Evolutionary conservation across 2,329 filamentous ascomycete species (phyloP).

Genomic region (Sporothrix brasiliensis): DNA sequence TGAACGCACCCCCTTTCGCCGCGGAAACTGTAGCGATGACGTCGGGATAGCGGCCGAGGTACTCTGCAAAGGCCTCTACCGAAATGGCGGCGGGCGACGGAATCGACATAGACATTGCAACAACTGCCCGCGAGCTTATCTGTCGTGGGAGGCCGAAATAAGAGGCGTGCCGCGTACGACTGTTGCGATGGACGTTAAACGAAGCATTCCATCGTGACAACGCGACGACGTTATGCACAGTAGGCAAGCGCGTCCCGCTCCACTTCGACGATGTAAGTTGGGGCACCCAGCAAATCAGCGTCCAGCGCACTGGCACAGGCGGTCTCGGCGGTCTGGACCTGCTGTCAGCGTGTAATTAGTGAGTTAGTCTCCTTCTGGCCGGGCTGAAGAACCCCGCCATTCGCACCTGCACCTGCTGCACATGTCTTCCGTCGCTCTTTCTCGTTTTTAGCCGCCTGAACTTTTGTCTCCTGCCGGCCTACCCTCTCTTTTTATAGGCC

Average conservation of each 20-base stretch:
- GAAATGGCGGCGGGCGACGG: slow-evolving; percentile 29
- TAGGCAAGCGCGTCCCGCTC: background rate
- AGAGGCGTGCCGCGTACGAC: background rate
- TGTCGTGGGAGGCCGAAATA: background rate
- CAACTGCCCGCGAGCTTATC: background rate
- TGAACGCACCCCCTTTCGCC: slow-evolving; percentile 48
- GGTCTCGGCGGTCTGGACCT: background rate
- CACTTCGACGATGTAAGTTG: background rate
- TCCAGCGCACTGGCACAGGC: slow-evolving; percentile 9
- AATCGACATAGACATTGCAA: slow-evolving; percentile 1
- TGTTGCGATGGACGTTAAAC: background rate
- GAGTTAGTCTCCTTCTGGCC: background rate
- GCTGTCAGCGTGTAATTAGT: background rate
- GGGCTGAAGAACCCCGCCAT: background rate
- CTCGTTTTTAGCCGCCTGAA: slow-evolving; percentile 5
- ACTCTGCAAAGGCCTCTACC: slow-evolving; percentile 15
- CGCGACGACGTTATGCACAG: background rate
- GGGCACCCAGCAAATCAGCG: slow-evolving; percentile 21
- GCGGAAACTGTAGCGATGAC: slow-evolving; percentile 50
- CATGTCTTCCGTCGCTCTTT: too few species aligned
- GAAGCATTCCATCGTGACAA: background rate
- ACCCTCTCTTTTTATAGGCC: background rate
- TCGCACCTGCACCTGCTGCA: background rate
- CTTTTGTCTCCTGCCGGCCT: background rate
- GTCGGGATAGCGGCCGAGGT: slow-evolving; percentile 38